These are phyloP conservation scores for Diaporthe sp. DNA, from an alignment of 2,329 filamentous ascomycete genomes.

Conservation along the genomic window DNA sequence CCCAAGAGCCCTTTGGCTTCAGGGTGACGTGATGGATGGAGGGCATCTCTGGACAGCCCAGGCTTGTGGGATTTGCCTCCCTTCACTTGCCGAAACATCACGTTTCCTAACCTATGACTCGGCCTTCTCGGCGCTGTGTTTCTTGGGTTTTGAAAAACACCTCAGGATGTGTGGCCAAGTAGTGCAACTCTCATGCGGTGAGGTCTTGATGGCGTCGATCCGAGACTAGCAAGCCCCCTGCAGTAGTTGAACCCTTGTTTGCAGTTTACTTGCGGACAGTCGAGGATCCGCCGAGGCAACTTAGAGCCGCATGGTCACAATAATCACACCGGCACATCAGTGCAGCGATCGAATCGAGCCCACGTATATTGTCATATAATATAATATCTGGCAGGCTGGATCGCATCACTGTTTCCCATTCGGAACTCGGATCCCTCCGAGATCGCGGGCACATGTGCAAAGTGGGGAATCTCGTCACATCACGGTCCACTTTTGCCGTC, in stretches of 20 bases:
- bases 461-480: not conserved
- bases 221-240: not conserved
- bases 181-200: not conserved
- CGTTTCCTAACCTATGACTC: not conserved
- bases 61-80: not conserved
- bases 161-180: slow-evolving; percentile 3
- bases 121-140: slow-evolving; percentile 2
- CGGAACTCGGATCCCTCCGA: not conserved
- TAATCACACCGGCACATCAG: not conserved
- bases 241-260: not conserved
- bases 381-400: not conserved
- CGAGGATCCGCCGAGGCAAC: not conserved
- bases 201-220: not conserved
- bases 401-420: not conserved
- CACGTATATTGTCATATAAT: not conserved
- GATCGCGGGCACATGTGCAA: not conserved
- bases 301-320: slow-evolving; percentile 7
- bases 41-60: not conserved
- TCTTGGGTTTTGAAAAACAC: not conserved
- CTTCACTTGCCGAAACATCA: not conserved
- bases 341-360: not conserved
- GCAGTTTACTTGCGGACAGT: not conserved
- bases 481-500: slow-evolving; percentile 1
- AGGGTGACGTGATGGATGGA: not conserved
- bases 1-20: not conserved